Conservation (phyloP, 1,139 yeast genomes). For the Blastobotrys indianensis region DNA sequence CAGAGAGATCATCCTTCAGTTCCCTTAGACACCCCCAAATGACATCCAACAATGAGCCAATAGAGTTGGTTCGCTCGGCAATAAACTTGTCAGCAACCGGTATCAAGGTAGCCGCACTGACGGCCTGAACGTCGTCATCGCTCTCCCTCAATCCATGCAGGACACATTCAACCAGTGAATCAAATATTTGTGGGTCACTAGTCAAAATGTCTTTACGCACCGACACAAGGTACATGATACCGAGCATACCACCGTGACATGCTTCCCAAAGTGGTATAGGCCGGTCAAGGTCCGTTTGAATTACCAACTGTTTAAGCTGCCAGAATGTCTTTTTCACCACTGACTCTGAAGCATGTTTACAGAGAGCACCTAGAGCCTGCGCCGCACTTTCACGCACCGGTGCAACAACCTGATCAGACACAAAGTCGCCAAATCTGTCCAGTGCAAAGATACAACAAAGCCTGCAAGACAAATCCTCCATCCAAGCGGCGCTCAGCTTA, state of each 20-base stretch:
- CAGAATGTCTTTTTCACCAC: conserved; percentile 55
- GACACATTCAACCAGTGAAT: conserved; percentile 76
- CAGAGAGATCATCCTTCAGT: conserved; percentile 83
- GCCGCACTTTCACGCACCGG: conserved; percentile 98
- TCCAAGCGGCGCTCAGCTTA: conserved; percentile 55
- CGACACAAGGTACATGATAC: conserved; percentile 85
- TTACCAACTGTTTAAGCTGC: conserved; percentile 60
- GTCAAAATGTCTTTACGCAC: conserved; percentile 76
- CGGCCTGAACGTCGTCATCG: conserved; percentile 96
- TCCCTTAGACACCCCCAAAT: conserved; percentile 86
- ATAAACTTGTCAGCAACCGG: conserved; percentile 89
- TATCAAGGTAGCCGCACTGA: conserved; percentile 86
- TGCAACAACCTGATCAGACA: conserved; percentile 95
- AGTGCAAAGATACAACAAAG: conserved; percentile 81
- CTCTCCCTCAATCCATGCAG: conserved; percentile 76
- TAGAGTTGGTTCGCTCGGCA: conserved; percentile 50
- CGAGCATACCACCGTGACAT: conserved; percentile 96
- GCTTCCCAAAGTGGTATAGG: conserved; percentile 79
- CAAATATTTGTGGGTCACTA: conserved; percentile 44
- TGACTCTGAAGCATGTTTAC: conserved; percentile 60
- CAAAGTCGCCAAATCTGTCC: conserved; percentile 95
- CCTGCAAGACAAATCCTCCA: conserved; percentile 86
- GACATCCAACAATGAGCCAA: conserved; percentile 62
- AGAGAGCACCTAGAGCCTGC: conserved; percentile 84
- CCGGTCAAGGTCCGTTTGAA: conserved; percentile 51